Base-by-base conservation (phyloP, 2,329 filamentous ascomycete species). In the Ceratocystis alfenasii region DNA sequence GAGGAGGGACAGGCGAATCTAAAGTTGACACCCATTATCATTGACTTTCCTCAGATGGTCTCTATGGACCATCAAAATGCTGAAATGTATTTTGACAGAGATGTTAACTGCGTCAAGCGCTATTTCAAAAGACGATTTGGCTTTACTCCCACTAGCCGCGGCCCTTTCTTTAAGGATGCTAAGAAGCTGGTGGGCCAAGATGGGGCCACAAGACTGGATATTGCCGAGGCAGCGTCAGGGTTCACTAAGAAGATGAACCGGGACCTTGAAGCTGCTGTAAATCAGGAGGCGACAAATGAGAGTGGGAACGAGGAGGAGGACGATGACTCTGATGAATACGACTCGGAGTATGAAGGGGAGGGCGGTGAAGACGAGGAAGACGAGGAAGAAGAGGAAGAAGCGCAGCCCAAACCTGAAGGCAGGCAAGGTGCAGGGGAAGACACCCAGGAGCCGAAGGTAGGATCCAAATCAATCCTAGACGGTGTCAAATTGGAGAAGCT, bases 31-130 rank as follows among this genome's bases (percentile, higher is more conserved):
- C 94, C 94, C 0, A 84, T 96, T 65, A 78, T 99, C 59, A 99
- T 99, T 71, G 95, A 99, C 77, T 99, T 99, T 73, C 94, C 94
- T 0, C 94, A 99, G 74, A 97, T 96, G 88, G 85, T 99, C 1
- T 97, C 93, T 0, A 90, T 96, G 74, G 90, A 96, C 70, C 94
- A 99, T 73, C 77, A 80, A 45, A 96, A 99, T 72, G 95, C 94
- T 20, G 88, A 96, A 73, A 95, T 92, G 83, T 97, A 99, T 76
- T 99, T 99, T 74, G 89, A 97, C 74, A 87, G 94, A 69, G 94
- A 99, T 71, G 92, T 99, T 15, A 86, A 89, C 69, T 99, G 95
- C 75, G 87, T 99, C 72, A 97, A 96, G 77, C 85, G 89, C 41
- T 99, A 95, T 75, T 99, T 99, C 73, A 82, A 89, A 72, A 82